Conservation (phyloP, 345 rosid genomes). For the Angophora floribunda region DNA sequence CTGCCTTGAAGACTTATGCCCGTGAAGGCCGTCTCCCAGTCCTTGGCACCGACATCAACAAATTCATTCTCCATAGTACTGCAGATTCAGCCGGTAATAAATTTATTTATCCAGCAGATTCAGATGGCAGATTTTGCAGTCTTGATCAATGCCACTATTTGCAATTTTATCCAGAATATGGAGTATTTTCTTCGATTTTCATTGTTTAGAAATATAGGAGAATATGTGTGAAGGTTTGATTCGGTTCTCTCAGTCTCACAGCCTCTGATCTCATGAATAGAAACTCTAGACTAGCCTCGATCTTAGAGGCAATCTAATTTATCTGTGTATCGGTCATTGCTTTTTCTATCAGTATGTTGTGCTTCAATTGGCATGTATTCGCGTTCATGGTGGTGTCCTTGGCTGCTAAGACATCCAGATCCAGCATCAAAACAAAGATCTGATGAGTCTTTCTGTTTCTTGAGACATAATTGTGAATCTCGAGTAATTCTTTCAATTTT, state of each 20-base stretch:
- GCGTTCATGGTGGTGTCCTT: background rate
- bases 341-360: background rate
- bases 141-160: background rate
- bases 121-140: background rate
- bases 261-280: background rate
- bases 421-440: background rate
- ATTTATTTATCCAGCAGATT: background rate
- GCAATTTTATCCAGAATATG: background rate
- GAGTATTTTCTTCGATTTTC: background rate
- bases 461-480: background rate
- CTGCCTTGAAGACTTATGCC: slow-evolving; percentile 58
- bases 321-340: background rate
- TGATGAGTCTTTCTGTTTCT: background rate
- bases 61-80: slow-evolving; percentile 41
- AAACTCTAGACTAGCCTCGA: background rate
- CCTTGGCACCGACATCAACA: slow-evolving; percentile 43
- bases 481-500: background rate
- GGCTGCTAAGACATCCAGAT: background rate
- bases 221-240: background rate
- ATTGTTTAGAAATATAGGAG: background rate
- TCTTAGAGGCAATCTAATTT: background rate
- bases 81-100: slow-evolving; percentile 24
- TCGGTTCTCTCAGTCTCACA: background rate
- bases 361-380: background rate
- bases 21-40: slow-evolving; percentile 78